A percentile compares a stretch with the other conserved stretches of the same genome.
phyloP scores from a whole-genome alignment of 371 early-diverging fungal genomes.

The Lichtheimia corymbifera region DNA sequence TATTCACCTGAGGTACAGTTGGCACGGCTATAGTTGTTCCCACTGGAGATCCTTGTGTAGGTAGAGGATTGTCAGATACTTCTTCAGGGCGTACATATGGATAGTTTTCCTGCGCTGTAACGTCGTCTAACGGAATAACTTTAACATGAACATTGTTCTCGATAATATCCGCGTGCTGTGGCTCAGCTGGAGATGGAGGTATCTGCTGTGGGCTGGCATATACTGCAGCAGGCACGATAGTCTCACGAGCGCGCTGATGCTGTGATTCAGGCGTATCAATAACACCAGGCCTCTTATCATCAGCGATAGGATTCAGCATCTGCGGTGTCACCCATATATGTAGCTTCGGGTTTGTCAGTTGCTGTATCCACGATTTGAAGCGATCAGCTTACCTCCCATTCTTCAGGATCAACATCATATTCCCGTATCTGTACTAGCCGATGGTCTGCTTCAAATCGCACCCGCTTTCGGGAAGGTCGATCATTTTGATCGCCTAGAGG shows the following conservation, averaged over 20 bases:
- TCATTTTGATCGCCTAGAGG: background rate
- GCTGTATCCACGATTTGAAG: background rate
- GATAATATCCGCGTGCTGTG: background rate
- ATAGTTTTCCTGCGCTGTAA: background rate
- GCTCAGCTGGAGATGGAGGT: background rate
- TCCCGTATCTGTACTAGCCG: background rate
- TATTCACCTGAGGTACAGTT: background rate
- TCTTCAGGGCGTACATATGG: background rate
- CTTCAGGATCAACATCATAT: background rate
- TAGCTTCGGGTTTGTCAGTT: background rate
- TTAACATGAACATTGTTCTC: background rate
- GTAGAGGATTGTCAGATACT: background rate
- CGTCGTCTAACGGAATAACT: background rate
- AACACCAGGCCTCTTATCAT: background rate
- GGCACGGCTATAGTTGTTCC: background rate
- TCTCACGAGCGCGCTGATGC: background rate
- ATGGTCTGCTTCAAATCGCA: constrained; percentile 1
- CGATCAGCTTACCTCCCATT: background rate
- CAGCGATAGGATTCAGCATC: background rate
- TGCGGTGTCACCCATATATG: background rate
- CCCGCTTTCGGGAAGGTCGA: background rate
- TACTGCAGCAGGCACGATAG: background rate
- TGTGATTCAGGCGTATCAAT: background rate
- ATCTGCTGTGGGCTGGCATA: background rate
- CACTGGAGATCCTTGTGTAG: background rate